These are phyloP conservation scores for Capsicum baccatum DNA, from an alignment of 257 asterid genomes.

Conservation along the genomic window DNA sequence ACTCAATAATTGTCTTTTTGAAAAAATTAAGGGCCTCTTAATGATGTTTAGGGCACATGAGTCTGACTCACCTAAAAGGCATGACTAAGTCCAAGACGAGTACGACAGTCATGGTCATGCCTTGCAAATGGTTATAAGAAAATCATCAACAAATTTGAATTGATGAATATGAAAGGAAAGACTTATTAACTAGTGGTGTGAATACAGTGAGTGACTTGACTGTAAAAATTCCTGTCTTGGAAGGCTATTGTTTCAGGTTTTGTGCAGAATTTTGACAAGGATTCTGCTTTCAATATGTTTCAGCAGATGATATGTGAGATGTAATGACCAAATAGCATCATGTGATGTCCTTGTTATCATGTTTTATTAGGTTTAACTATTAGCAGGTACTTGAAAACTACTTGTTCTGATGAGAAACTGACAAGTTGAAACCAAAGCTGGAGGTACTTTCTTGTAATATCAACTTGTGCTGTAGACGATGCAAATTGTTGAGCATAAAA, in stretches of 20 bases:
- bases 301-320: background rate
- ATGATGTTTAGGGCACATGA: background rate
- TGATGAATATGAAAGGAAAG: background rate
- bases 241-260: slow-evolving; percentile 4
- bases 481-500: background rate
- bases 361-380: too few species aligned
- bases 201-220: background rate
- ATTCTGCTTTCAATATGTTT: background rate
- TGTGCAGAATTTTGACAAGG: background rate
- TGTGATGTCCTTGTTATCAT: background rate
- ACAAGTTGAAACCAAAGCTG: background rate
- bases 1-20: background rate
- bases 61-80: background rate
- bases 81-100: background rate
- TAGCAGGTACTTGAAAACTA: background rate
- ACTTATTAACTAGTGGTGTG: background rate
- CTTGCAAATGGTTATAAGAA: background rate
- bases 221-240: background rate
- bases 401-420: background rate
- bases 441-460: background rate
- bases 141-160: slow-evolving; percentile 5
- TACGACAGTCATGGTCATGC: background rate
- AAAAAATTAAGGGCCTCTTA: background rate
- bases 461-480: slow-evolving; percentile 10
- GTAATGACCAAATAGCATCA: background rate